Evolutionary conservation across 345 rosid species (phyloP).

Genomic region (Lumnitzera littorea): DNA sequence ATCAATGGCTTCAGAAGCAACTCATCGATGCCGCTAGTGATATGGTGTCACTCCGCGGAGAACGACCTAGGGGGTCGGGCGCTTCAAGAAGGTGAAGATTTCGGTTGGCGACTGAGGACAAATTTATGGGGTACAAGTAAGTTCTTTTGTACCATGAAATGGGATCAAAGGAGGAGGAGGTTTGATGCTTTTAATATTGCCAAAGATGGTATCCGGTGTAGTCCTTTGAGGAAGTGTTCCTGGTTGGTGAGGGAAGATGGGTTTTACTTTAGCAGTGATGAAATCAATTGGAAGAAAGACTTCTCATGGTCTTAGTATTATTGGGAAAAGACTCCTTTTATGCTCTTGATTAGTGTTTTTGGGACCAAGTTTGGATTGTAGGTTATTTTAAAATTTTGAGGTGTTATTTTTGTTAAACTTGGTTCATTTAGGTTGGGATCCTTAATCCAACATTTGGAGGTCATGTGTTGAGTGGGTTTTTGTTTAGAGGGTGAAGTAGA

Average conservation of each 20-base stretch:
- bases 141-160: constrained; percentile 68
- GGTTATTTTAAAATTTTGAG: no score
- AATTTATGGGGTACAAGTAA: constrained; percentile 22
- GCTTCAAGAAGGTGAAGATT: constrained; percentile 87
- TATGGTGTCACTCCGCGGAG: constrained; percentile 66
- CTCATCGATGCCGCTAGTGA: constrained; percentile 76
- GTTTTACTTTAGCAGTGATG: constrained; percentile 76
- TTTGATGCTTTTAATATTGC: constrained; percentile 63
- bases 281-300: constrained; percentile 74
- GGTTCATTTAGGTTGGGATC: no score
- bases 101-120: constrained; percentile 49
- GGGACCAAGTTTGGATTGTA: no score
- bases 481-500: no score
- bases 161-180: constrained; percentile 47
- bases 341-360: no score
- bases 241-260: constrained; percentile 93
- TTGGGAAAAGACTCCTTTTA: no score
- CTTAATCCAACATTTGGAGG: no score
- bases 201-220: constrained; percentile 52
- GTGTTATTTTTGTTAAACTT: no score
- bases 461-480: no score
- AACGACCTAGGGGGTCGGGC: constrained; percentile 89
- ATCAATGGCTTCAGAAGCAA: constrained; percentile 78
- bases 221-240: constrained; percentile 54
- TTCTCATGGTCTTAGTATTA: constrained; percentile 45